Base-by-base conservation (phyloP, 768 basidiomycete species). In the Sistotremastrum niveocremeum region DNA sequence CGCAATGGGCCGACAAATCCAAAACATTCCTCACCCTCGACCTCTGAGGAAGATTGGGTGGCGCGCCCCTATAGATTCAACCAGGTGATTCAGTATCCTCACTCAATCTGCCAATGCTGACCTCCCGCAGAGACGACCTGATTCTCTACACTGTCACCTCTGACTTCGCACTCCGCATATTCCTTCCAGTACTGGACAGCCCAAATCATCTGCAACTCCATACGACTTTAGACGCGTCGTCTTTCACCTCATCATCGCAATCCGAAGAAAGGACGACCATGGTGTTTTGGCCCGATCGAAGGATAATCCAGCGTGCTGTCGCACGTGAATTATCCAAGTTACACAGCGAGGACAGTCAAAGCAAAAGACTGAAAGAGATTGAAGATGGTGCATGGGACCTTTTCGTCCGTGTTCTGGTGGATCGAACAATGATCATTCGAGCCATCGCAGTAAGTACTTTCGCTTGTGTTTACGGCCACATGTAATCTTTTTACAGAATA, bases 171-270 rank as follows among this genome's bases (percentile, higher is more conserved):
- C 60, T 94, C 34, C 79, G 91, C 28, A 77, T 95, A 55, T 93
- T 87, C 60, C 65, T 85, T 34, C 87, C 91, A 4, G 86, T 95
- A 8, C 65, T 95, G 39, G 91, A 95, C 59, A 77, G 80, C 10
- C 88, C 89, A 8, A 77, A 79, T 51, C 74, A 77, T 57, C 70
- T 95, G 37, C 91, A 94, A 60, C 72, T 95, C 4, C 88, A 90
- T 56, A 76, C 81, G 5, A 72, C 84, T 2, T 58, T 93, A 41
- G 86, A 91, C 57, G 60, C 78, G 6, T 77, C 70, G 52, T 76
- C 78, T 20, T 20, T 45, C 36, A 12, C 33, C 41, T 29, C 12
- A 29, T 2, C 30, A 34, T 12, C 12, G 20, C 50, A 49, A 34
- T 54, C 51, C 8, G 29, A 37, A 20, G 38, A 6, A 7, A 33